Evolutionary conservation across 2,329 filamentous ascomycete genomes (phyloP), one percentile per base, ranked within the genome.

Genomic region (Calonectria hawksworthii): DNA sequence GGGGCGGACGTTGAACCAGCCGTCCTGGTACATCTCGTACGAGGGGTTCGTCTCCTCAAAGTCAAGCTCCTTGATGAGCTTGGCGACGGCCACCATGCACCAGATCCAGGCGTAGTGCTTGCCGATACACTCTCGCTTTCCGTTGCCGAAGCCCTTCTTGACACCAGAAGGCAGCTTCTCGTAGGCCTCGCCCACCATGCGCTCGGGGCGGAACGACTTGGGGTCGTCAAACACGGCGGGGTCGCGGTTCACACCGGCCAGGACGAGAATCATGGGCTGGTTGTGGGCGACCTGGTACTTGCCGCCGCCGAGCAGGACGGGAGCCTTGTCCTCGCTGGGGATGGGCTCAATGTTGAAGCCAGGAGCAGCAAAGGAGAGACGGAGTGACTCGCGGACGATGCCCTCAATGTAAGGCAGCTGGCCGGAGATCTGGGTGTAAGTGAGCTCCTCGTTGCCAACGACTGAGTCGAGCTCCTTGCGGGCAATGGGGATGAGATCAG

Each of bases 391-490:
- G 67, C 88, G 87, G 32, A 92, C 82, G 32, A 92, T 82, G 41
- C 87, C 91, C 69, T 89, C 88, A 61, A 92, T 78, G 80, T 92
- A 93, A 14, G 86, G 83, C 3, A 93, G 85, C 75, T 88, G 87
- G 0, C 56, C 56, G n/a, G 85, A 78, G 1, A 92, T 81, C 78
- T 92, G 89, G 9, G 88, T 87, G 63, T 88, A 81, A 0, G 82
- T 83, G 36, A 92, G 82, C 1, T 87, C 84, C 1, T 81, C 85
- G 3, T 83, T 80, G 0, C 89, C 89, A 32, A 91, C 82, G 0
- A 92, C 87, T 0, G 85, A 76, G 75, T 92, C 90, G 0, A 92
- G 83, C 81, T 93, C 90, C 28, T 86, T 81, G 52, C 91, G 88
- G 0, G 90, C 91, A 44, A 83, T 85, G 38, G 82, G 79, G n/a